Percentiles rank a stretch among this genome's conserved stretches.
These are phyloP conservation scores for Talaromyces thailandensis DNA, from an alignment of 495 filamentous ascomycete species.

Conservation along the genomic window DNA sequence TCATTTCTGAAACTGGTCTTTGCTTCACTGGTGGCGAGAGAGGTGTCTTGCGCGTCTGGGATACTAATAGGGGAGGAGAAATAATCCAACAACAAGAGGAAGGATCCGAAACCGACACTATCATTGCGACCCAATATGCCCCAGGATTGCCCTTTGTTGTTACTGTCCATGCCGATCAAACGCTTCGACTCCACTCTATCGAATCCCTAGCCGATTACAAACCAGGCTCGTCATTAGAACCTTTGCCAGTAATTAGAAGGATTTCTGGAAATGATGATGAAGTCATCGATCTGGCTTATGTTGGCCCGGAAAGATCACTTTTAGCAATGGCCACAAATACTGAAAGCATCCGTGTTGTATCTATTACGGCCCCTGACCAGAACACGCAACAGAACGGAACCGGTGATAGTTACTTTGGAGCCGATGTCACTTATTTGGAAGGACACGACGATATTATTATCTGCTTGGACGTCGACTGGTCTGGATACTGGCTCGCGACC, in stretches of 20 bases:
- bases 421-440: conserved; percentile 73
- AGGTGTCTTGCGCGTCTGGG: conserved; percentile 76
- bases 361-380: conserved; percentile 35
- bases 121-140: conserved; percentile 62
- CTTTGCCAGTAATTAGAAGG: conserved; percentile 50
- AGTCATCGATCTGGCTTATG: conserved; percentile 84
- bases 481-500: conserved; percentile 90
- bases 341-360: conserved; percentile 83
- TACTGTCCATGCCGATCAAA: conserved; percentile 84
- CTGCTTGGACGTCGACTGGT: conserved; percentile 90
- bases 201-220: conserved; percentile 26
- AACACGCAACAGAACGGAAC: conserved; percentile 21
- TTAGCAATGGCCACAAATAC: conserved; percentile 92
- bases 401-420: conserved; percentile 62
- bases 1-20: conserved; percentile 57
- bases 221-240: conserved; percentile 27
- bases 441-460: conserved; percentile 95
- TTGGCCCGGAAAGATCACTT: conserved; percentile 67
- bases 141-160: conserved; percentile 55
- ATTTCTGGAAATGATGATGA: conserved; percentile 97
- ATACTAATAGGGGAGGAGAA: conserved; percentile 64
- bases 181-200: conserved; percentile 65
- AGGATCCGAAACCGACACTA: conserved; percentile 64
- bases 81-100: conserved; percentile 61
- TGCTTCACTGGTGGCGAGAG: conserved; percentile 83